phyloP scores from a whole-genome alignment of 306 rosid genomes.

The Datisca glomerata region DNA sequence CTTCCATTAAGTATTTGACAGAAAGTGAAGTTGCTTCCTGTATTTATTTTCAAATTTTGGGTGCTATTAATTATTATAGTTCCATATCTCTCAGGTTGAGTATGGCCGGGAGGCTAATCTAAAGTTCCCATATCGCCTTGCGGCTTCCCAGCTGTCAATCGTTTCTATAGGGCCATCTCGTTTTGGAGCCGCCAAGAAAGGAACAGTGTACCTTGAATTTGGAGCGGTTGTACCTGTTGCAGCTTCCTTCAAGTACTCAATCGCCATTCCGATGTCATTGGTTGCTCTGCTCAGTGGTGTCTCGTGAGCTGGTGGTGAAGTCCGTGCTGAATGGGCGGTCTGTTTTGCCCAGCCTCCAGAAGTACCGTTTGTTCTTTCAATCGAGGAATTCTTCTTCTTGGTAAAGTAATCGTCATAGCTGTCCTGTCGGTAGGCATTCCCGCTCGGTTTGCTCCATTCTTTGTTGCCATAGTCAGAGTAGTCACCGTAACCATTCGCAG shows the following conservation, averaged over 20 bases:
- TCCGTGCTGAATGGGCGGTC: constrained; percentile 12
- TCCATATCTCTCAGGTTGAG: background rate
- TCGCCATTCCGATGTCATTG: constrained; percentile 19
- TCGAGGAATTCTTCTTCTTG: constrained; percentile 1
- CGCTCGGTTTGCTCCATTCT: constrained; percentile 12
- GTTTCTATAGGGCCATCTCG: background rate
- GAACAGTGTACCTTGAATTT: background rate
- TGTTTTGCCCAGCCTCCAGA: constrained; percentile 4
- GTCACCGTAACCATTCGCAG: constrained; percentile 10
- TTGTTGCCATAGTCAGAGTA: constrained; percentile 14
- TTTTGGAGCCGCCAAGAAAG: background rate
- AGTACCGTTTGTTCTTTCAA: background rate
- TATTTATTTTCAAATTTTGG: no score
- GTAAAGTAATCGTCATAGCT: constrained; percentile 6
- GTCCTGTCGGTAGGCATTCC: constrained; percentile 6
- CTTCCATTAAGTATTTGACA: no score
- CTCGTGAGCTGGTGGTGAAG: constrained; percentile 15
- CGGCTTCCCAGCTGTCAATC: constrained; percentile 13
- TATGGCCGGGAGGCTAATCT: background rate
- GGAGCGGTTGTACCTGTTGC: background rate
- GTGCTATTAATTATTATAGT: no score
- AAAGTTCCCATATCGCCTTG: constrained; percentile 11
- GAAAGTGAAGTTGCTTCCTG: no score
- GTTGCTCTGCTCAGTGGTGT: constrained; percentile 25
- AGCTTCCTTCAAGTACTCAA: constrained; percentile 20